Percentiles rank a stretch among this genome's conserved stretches.
phyloP scores from a whole-genome alignment of 2,329 filamentous ascomycete species.

The Westerdykella aurantiaca region DNA sequence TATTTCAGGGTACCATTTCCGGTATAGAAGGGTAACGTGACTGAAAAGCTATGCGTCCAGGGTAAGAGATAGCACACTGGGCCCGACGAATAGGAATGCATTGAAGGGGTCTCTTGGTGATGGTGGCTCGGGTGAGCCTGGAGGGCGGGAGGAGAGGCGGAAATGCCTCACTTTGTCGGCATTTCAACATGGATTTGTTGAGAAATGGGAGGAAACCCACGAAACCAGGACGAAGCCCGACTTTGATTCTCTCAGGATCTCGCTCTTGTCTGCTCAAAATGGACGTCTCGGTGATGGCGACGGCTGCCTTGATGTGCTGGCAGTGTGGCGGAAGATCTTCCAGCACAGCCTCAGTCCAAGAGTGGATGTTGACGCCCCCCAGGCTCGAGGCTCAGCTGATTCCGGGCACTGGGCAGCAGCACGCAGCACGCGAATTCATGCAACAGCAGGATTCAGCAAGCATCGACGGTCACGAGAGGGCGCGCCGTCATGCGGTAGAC shows the following conservation, averaged over 20 bases:
- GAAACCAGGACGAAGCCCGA: neutral
- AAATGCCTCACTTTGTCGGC: conserved; percentile 13
- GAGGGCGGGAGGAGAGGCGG: conserved; percentile 20
- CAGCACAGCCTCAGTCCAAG: conserved; percentile 26
- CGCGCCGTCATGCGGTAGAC: neutral
- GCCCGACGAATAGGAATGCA: conserved; percentile 26
- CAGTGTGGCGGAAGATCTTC: conserved; percentile 25
- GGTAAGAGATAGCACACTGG: conserved; percentile 20
- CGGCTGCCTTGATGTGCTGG: conserved; percentile 26
- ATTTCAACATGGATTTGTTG: conserved; percentile 14
- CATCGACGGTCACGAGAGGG: conserved; percentile 1
- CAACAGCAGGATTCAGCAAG: neutral
- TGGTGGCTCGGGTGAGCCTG: conserved; percentile 28
- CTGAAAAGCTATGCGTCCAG: conserved; percentile 21
- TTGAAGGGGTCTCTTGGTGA: conserved; percentile 18
- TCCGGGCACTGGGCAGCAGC: neutral
- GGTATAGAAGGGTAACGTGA: conserved; percentile 28
- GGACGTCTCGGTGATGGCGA: conserved; percentile 5
- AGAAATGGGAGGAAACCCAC: conserved; percentile 10
- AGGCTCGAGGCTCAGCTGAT: conserved; percentile 27
- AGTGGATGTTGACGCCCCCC: conserved; percentile 20
- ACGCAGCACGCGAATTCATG: neutral
- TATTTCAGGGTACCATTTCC: conserved; percentile 5
- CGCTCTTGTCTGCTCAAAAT: neutral
- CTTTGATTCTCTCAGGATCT: neutral